Evolutionary conservation across 2,329 filamentous ascomycete species (phyloP).

Genomic region (Ophiostoma perfectum): DNA sequence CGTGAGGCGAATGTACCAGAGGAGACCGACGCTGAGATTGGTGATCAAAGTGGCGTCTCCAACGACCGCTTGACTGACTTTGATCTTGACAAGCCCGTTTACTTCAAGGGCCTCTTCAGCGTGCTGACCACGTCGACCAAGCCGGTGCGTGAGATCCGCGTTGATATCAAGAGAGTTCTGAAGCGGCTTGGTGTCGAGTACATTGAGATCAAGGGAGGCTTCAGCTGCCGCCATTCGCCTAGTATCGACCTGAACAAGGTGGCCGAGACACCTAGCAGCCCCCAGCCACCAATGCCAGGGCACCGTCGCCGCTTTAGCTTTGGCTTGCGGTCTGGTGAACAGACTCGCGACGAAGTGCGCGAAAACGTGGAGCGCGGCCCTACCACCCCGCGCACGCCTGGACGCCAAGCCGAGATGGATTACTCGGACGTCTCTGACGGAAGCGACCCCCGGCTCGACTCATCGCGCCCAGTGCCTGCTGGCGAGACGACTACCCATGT

Average conservation of each 20-base stretch:
- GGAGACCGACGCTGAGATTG: conserved; percentile 79
- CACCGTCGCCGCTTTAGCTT: conserved; percentile 81
- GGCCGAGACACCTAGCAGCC: conserved; percentile 57
- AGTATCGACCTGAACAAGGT: conserved; percentile 82
- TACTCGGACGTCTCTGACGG: conserved; percentile 84
- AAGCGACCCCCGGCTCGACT: conserved; percentile 55
- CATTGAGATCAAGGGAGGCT: conserved; percentile 86
- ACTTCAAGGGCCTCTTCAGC: conserved; percentile 92
- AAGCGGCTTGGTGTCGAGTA: conserved; percentile 86
- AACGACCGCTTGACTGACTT: conserved; percentile 60
- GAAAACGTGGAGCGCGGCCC: conserved; percentile 47
- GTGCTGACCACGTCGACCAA: conserved; percentile 95
- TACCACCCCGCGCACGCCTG: conserved; percentile 45
- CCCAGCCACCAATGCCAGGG: conserved; percentile 45
- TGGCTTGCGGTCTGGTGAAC: conserved; percentile 59
- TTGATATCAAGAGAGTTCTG: conserved; percentile 85
- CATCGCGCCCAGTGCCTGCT: conserved; percentile 43
- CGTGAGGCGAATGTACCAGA: conserved; percentile 77
- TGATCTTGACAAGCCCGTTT: conserved; percentile 87
- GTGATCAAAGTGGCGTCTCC: conserved; percentile 55
- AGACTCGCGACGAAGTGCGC: conserved; percentile 56
- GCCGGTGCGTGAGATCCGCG: conserved; percentile 75
- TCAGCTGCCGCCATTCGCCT: conserved; percentile 79
- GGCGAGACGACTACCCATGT: conserved; percentile 91
- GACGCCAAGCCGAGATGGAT: conserved; percentile 53